These are phyloP conservation scores for Strobilomyces confusus DNA, from an alignment of 768 basidiomycete species.

Conservation along the genomic window DNA sequence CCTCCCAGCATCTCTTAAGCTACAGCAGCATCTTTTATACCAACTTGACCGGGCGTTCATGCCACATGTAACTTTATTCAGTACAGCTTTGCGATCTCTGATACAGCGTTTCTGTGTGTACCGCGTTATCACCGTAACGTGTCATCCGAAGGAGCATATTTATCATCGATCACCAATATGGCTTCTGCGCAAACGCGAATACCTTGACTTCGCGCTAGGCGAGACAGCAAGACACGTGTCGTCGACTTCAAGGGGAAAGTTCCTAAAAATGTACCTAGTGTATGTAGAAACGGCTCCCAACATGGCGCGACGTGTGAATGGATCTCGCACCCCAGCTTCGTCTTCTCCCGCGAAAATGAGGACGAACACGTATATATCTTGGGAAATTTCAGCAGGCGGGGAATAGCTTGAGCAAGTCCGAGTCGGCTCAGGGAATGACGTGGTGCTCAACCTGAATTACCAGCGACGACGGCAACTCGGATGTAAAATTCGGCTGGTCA, in stretches of 20 bases:
- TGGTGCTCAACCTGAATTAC: neutral
- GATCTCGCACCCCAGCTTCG: conserved; percentile 2
- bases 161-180: conserved; percentile 9
- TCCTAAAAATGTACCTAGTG: conserved; percentile 8
- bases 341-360: conserved; percentile 29
- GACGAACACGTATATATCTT: neutral
- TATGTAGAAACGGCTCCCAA: conserved; percentile 5
- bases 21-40: conserved; percentile 13
- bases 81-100: conserved; percentile 6
- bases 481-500: neutral
- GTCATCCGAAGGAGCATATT: neutral
- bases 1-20: conserved; percentile 10
- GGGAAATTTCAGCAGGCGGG: neutral
- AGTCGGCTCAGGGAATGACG: neutral
- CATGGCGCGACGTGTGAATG: conserved; percentile 17
- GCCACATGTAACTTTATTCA: conserved; percentile 25
- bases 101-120: conserved; percentile 2
- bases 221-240: conserved; percentile 9
- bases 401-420: neutral
- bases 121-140: neutral
- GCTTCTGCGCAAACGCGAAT: neutral
- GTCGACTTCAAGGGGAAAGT: neutral
- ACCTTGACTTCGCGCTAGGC: conserved; percentile 5
- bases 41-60: conserved; percentile 6
- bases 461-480: neutral